Evolutionary conservation across 2,329 filamentous ascomycete species (phyloP), one percentile per base, ranked within the genome.

Genomic region (Pyricularia sp.): DNA sequence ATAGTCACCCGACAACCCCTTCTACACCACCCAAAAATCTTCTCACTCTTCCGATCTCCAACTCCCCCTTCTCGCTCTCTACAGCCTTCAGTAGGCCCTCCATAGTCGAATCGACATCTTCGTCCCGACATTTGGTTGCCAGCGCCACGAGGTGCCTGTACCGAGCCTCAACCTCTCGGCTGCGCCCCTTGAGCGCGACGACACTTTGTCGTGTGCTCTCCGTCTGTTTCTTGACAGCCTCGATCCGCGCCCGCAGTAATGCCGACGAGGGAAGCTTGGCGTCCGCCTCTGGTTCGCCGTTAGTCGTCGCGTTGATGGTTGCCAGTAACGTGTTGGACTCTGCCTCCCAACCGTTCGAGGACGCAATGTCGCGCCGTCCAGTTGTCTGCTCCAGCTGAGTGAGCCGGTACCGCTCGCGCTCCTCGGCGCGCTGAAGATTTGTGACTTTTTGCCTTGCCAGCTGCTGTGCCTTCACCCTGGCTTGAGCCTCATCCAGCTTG

Each of bases 61-160:
- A 82, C 73, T 92, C 90, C 9, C 88, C 86, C 68, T 85, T 86
- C 77, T 97, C 94, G 75, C 93, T 97, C 79, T 97, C 94, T 2
- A 98, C 91, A 2, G 95, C 95, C 71, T 92, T 88, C 65, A 96
- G 87, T 63, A 99, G 82, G 2, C 89, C 88, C 68, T 93, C 92
- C 0, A 97, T 83, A 67, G 93, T 86, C 69, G 87, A 86, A 73
- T 98, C 95, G 17, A 98, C 91, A 69, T 92, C 87, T 10, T 85
- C 84, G 71, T 96, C 93, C 0, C 88, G 85, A 42, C 94, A 91
- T 10, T 88, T 89, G 0, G 93, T 97, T 76, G 94, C 97, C 14
- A 97, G 82, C 68, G 91, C 89, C 28, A 99, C 93, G 33, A 98
- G 92, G 72, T 90, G 91, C 30, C 93, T 87, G 77, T 97, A 97